Evolutionary conservation across 2,329 filamentous ascomycete species (phyloP), one percentile per base, ranked within the genome.

Genomic region (Aschersonia sp.): DNA sequence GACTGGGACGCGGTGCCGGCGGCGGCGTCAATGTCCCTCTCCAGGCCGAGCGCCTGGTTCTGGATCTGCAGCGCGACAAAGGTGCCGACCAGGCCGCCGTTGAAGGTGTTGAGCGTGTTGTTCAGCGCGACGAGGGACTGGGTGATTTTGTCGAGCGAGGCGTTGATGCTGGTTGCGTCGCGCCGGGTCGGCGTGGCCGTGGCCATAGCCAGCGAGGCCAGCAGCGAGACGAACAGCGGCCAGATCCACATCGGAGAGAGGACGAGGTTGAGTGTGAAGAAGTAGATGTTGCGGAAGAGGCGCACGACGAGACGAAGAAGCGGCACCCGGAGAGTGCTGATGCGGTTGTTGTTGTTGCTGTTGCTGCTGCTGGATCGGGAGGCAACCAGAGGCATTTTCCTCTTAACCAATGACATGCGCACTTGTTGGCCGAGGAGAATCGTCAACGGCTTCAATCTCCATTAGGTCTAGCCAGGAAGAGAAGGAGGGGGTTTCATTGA

Each of bases 31-130:
- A 45, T 40, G 42, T 11, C 42, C 12, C 33, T 32, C 9, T 33
- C 22, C 4, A 47, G 42, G 14, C 33, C 33, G 1, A 14, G 29
- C 4, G 35, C 42, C 11, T 45, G 32, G 10, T 30, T 42, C 30
- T 47, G 46, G 33, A 47, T 45, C 35, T 47, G 10, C 22, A 42
- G 22, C 4, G 46, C 46, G 22, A 33, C 29, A 8, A 41, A 11
- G 29, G 46, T 45, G 10, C 30, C 46, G 4, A 22, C 8, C 4
- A 45, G 11, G 42, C 42, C 46, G 8, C 42, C 33, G 42, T 44
- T 44, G 42, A 47, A 44, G 4, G 29, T 42, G 42, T 42, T 41
- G n/a, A 47, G 33, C 29, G 42, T 47, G 22, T 41, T 33, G 42
- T 47, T 32, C 14, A 47, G n/a, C 11, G 43, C 12, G 33, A 41